Percentiles rank a stretch among this genome's conserved stretches.
Conservation (phyloP, 2,329 filamentous ascomycete genomes). For the Fusarium penzigii region DNA sequence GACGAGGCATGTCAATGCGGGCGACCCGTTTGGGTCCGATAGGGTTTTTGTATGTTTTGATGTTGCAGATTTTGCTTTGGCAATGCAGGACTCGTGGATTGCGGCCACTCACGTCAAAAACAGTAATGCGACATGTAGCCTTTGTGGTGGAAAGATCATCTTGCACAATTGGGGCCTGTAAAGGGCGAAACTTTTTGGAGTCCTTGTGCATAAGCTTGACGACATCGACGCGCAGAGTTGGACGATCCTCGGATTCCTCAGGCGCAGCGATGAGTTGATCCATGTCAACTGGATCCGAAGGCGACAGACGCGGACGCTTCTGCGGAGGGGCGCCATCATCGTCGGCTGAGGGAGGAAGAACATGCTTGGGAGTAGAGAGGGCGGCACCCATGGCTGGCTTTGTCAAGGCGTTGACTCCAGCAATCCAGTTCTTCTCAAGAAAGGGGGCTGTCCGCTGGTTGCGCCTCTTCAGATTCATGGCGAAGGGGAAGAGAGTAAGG, state of each 20-base stretch:
- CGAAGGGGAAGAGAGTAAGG: conserved; percentile 32
- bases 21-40: conserved; percentile 48
- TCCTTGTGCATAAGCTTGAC: conserved; percentile 54
- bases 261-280: conserved; percentile 37
- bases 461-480: conserved; percentile 51
- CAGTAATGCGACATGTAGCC: conserved; percentile 40
- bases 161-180: conserved; percentile 30
- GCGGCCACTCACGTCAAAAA: conserved; percentile 37
- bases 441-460: conserved; percentile 53
- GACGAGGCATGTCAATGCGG: conserved; percentile 47
- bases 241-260: conserved; percentile 35
- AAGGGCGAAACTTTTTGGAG: conserved; percentile 38
- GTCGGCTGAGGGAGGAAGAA: conserved; percentile 36
- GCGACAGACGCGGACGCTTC: conserved; percentile 53
- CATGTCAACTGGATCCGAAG: conserved; percentile 35
- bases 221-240: conserved; percentile 53
- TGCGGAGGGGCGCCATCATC: conserved; percentile 41
- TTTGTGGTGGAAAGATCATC: conserved; percentile 34
- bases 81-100: conserved; percentile 50
- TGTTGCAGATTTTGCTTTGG: conserved; percentile 54
- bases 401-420: conserved; percentile 47
- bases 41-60: conserved; percentile 51
- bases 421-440: conserved; percentile 56
- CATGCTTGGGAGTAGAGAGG: conserved; percentile 32
- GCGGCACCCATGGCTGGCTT: conserved; percentile 41